A percentile compares a stretch with the other conserved stretches of the same genome.
phyloP scores from a whole-genome alignment of 2,329 filamentous ascomycete species.

The Beauveria varroae region DNA sequence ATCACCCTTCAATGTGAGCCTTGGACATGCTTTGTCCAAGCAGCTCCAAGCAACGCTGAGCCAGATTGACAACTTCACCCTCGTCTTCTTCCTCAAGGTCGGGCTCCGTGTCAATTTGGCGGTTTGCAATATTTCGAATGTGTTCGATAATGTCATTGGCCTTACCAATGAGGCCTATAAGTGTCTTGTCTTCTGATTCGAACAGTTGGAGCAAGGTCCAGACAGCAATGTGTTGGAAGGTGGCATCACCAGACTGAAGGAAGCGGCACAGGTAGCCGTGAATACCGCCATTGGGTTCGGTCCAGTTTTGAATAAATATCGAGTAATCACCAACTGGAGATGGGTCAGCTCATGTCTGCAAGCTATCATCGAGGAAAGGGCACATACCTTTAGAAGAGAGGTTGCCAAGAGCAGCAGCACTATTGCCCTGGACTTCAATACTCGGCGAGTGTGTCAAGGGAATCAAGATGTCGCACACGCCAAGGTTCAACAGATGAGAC shows the following conservation, averaged over 20 bases:
- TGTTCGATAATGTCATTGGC: slow-evolving; percentile 87
- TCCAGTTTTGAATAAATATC: slow-evolving; percentile 93
- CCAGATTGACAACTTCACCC: slow-evolving; percentile 84
- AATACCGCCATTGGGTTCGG: slow-evolving; percentile 84
- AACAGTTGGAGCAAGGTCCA: slow-evolving; percentile 95
- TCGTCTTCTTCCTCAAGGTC: slow-evolving; percentile 86
- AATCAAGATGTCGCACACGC: slow-evolving; percentile 93
- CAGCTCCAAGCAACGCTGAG: slow-evolving; percentile 82
- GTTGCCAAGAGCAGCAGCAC: slow-evolving; percentile 90
- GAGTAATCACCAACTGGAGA: slow-evolving; percentile 82
- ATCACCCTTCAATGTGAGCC: slow-evolving; percentile 70
- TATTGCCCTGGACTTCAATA: slow-evolving; percentile 97
- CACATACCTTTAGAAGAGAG: slow-evolving; percentile 85
- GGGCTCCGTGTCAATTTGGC: slow-evolving; percentile 78
- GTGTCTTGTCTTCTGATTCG: slow-evolving; percentile 83
- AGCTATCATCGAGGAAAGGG: neutral
- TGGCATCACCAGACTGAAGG: slow-evolving; percentile 87
- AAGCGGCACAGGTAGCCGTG: slow-evolving; percentile 93
- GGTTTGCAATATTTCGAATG: slow-evolving; percentile 85
- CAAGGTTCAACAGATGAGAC: slow-evolving; percentile 78
- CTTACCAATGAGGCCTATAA: slow-evolving; percentile 83
- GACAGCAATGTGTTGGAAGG: slow-evolving; percentile 98
- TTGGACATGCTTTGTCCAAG: slow-evolving; percentile 70
- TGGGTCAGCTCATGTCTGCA: slow-evolving; percentile 9
- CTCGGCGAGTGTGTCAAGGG: slow-evolving; percentile 91